Conservation (phyloP, 306 rosid species). For the Quercus rubra region DNA sequence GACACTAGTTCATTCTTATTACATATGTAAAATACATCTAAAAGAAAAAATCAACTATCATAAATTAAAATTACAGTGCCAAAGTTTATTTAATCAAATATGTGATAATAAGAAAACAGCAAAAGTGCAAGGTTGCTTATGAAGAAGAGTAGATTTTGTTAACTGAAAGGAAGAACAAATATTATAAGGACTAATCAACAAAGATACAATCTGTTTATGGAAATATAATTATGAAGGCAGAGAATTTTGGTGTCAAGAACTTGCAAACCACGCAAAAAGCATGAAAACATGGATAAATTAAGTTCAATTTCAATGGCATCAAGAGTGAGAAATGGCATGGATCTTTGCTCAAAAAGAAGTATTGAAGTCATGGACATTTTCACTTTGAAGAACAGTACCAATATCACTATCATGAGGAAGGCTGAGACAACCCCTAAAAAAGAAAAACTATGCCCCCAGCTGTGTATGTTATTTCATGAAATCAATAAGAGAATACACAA, state of each 20-base stretch:
- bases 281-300: not conserved
- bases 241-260: slow-evolving; percentile 4
- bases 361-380: not conserved
- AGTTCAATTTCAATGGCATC: not conserved
- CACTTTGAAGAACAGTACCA: not conserved
- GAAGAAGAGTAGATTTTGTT: not conserved
- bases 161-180: not conserved
- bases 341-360: not conserved
- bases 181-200: slow-evolving; percentile 3
- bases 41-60: not conserved
- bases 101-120: not conserved
- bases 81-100: not conserved
- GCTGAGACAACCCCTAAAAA: not conserved
- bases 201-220: not conserved
- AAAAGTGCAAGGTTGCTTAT: not conserved
- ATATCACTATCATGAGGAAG: not conserved
- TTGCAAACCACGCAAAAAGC: not conserved
- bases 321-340: not conserved
- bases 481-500: not conserved
- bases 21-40: not conserved
- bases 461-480: not conserved
- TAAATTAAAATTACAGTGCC: not conserved
- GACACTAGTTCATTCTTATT: no score
- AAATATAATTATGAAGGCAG: slow-evolving; percentile 6
- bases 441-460: not conserved